These are phyloP conservation scores for Hirsutella thompsonii DNA, from an alignment of 2,329 filamentous ascomycete genomes.

Conservation along the genomic window DNA sequence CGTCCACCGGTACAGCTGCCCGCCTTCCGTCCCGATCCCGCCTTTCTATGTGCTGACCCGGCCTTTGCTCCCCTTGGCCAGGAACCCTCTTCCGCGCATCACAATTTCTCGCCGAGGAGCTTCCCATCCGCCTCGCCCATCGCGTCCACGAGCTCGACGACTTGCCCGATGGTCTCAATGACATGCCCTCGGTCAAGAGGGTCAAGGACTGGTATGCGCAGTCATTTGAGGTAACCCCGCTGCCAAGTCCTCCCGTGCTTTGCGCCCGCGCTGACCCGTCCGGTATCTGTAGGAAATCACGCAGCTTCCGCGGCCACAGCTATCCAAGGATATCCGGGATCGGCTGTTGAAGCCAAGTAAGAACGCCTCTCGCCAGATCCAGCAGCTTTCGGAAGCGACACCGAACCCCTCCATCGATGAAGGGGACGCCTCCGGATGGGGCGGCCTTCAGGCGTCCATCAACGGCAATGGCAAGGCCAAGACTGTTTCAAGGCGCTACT, in stretches of 20 bases:
- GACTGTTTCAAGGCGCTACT: conserved; percentile 53
- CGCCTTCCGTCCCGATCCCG: background rate
- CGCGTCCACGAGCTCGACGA: conserved; percentile 88
- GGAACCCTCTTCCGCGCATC: conserved; percentile 95
- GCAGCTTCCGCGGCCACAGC: conserved; percentile 61
- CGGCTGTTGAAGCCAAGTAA: conserved; percentile 60
- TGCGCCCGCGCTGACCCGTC: conserved; percentile 1
- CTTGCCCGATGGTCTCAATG: conserved; percentile 87
- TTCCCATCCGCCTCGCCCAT: conserved; percentile 92
- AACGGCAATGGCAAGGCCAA: conserved; percentile 32
- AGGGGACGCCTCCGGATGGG: conserved; percentile 61
- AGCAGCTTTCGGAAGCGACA: conserved; percentile 71
- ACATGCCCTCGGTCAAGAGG: conserved; percentile 92
- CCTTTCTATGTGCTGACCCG: conserved; percentile 23
- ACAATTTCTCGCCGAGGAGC: conserved; percentile 95
- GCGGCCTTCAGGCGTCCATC: conserved; percentile 22
- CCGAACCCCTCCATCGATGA: conserved; percentile 80
- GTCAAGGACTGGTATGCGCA: conserved; percentile 99
- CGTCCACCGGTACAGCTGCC: conserved; percentile 80
- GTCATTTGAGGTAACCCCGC: conserved; percentile 75
- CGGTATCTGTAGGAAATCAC: conserved; percentile 67
- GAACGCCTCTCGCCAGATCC: conserved; percentile 40
- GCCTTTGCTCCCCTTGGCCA: conserved; percentile 20
- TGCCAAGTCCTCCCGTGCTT: conserved; percentile 1
- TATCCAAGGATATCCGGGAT: conserved; percentile 64